Evolutionary conservation across 495 filamentous ascomycete species (phyloP), one percentile per base, ranked within the genome.

Genomic region (Penicillium macrosclerotiorum): DNA sequence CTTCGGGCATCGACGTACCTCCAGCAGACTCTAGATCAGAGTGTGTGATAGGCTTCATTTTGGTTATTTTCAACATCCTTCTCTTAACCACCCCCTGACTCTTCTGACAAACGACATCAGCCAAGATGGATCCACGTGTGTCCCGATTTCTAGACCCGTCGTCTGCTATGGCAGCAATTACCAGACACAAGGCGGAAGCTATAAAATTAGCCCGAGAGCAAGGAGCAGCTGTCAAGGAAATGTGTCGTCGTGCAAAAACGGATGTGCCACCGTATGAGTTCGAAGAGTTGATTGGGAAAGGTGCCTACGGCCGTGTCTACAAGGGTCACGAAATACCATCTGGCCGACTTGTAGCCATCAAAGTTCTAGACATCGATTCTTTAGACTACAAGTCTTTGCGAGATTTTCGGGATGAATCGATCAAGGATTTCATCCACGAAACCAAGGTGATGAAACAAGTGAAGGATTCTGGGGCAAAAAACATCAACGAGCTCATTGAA

Each of bases 321-420:
- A 95, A 93, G 65, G 89, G 80, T 16, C 60, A 56, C 57, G 48
- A 84, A 72, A 64, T 67, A 66, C 67, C 77, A n/a, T 78, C 76
- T 1, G 75, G 79, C 18, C 65, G 76, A 14, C 60, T 92, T 16
- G 89, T 96, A 3, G 94, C 94, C 4, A 83, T 98, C 61, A 98
- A 98, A 62, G 91, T 96, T 46, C 83, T 96, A 58, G 89, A 96
- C 58, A 85, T 96, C n/a, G 93, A 98, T 59, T 83, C 86, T 37
- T 73, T 83, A 37, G 93, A 97, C 66, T 84, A 81, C 56, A 72
- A 74, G 41, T 70, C 73, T 12, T 76, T 85, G 11, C 64, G 82
- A 14, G 85, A 88, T 52, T 81, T 83, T 22, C 82, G 83, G 45
- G 83, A 90, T 54, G 86, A 90, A 57, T 87, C 88, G 3, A 88